These are phyloP conservation scores for Thecaphora thlaspeos DNA, from an alignment of 1,284 basidiomycete genomes.

Conservation along the genomic window DNA sequence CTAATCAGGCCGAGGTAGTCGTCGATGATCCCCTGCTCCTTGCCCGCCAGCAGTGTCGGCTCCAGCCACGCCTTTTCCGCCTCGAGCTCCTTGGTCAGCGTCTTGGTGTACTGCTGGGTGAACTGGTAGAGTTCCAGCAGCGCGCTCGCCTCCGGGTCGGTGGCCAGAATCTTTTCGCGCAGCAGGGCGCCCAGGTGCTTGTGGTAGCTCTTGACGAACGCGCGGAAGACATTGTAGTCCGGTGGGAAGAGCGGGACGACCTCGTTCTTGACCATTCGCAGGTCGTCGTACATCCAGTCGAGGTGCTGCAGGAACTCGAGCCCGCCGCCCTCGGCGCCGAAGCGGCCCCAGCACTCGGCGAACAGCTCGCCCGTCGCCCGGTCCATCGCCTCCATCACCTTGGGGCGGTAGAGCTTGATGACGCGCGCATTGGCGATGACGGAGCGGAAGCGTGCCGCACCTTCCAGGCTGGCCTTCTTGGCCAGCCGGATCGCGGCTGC, in stretches of 20 bases:
- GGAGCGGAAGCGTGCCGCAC: constrained; percentile 48
- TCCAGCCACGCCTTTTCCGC: constrained; percentile 64
- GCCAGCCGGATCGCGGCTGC: constrained; percentile 91
- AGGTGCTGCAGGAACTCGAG: constrained; percentile 75
- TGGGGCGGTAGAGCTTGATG: constrained; percentile 93
- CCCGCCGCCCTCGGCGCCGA: constrained; percentile 66
- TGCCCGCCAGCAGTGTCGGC: constrained; percentile 79
- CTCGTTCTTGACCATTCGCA: constrained; percentile 83
- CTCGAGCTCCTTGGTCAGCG: constrained; percentile 83
- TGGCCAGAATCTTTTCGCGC: constrained; percentile 68
- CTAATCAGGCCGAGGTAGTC: constrained; percentile 92
- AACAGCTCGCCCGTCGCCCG: constrained; percentile 76
- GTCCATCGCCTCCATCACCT: constrained; percentile 77
- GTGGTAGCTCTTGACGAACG: constrained; percentile 88
- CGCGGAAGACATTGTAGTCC: constrained; percentile 81
- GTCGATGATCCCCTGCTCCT: constrained; percentile 88
- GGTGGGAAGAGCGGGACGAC: constrained; percentile 88
- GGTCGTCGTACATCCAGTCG: constrained; percentile 90
- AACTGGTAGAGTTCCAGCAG: constrained; percentile 85
- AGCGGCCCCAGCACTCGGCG: constrained; percentile 67
- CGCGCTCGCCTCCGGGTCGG: constrained; percentile 78
- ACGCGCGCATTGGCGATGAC: constrained; percentile 67
- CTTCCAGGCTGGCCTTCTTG: constrained; percentile 75
- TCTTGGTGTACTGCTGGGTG: constrained; percentile 91
- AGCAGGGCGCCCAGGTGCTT: constrained; percentile 78